Evolutionary conservation across 2,329 filamentous ascomycete genomes (phyloP), one percentile per base, ranked within the genome.

Genomic region (Metarhizium humberi): DNA sequence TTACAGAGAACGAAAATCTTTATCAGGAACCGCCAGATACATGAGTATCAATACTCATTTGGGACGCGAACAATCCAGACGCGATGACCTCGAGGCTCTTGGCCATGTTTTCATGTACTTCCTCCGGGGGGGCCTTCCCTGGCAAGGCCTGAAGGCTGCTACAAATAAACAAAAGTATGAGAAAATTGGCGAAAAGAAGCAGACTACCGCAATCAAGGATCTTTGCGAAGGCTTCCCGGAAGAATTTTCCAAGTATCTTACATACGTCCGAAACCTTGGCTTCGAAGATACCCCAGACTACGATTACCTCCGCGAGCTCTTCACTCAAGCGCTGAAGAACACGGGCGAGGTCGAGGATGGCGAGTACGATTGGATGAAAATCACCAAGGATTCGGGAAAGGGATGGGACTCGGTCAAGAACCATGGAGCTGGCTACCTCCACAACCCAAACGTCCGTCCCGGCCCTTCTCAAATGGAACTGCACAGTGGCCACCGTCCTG

Each of bases 21-120:
- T 99, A 58, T 97, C 92, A 4, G 94, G 94, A 59, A 99, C 94
- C 56, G 94, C 94, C 59, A 84, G 94, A 70, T 99, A 99, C 75
- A 97, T 97, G 94, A 95, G 90, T 76, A 97, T 99, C 82, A 99
- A 99, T 75, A 99, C 94, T 55, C 94, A 99, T 79, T 75, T 97
- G 62, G 94, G 94, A 54, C 86, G 94, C 57, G 94, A 99, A 71
- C 94, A 99, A 72, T 97, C 92, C 56, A 86, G 94, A 69, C 82
- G 94, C 73, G 94, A 99, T 71, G 94, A 99, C 71, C 78, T 99
- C 57, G 94, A 99, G 74, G 94, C 94, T 14, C 75, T 88, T 13
- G 85, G 85, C 20, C 85, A 88, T 66, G 84, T 88, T 45, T 87
- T 88, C 70, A 84, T 88, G 78, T 88, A 88, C 71, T 88, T 88